Conservation (phyloP, 805 yeast genomes). For the Spathaspora boniae region DNA sequence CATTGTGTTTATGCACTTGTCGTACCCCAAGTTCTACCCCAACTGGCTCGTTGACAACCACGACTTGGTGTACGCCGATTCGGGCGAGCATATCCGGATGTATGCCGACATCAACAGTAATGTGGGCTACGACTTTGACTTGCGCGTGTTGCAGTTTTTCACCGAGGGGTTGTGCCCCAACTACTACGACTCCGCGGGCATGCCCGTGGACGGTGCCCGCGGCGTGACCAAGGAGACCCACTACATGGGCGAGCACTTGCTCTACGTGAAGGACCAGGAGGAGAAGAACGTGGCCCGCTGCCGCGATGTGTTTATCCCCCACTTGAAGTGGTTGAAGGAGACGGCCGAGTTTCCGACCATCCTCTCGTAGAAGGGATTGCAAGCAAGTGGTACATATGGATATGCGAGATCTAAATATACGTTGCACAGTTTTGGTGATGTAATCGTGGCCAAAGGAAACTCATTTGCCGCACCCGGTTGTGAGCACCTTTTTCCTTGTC, state of each 20-base stretch:
- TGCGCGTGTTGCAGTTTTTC: slow-evolving; percentile 35
- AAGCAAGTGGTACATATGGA: slow-evolving; percentile 1
- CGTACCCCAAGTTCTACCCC: slow-evolving; percentile 50
- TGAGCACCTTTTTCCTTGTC: too few relatives aligned
- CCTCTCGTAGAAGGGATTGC: slow-evolving; percentile 8
- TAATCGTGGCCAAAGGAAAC: too few relatives aligned
- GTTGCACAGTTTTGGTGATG: too few relatives aligned
- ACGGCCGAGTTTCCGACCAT: slow-evolving; percentile 26
- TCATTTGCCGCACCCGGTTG: too few relatives aligned
- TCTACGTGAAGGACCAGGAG: slow-evolving; percentile 22
- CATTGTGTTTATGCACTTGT: slow-evolving; percentile 51
- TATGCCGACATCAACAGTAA: slow-evolving; percentile 30
- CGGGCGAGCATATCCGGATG: slow-evolving; percentile 38
- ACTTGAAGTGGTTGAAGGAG: slow-evolving; percentile 39
- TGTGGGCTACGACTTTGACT: slow-evolving; percentile 42
- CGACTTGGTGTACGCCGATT: slow-evolving; percentile 31
- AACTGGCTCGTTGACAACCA: slow-evolving; percentile 31
- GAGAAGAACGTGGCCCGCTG: slow-evolving; percentile 27
- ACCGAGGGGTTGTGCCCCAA: slow-evolving; percentile 37
- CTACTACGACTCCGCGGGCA: slow-evolving; percentile 26
- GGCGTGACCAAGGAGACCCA: slow-evolving; percentile 17
- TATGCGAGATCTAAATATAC: too few relatives aligned
- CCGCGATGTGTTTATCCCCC: slow-evolving; percentile 36
- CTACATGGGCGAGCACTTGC: slow-evolving; percentile 33
- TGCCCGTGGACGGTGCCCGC: slow-evolving; percentile 21